Conservation (phyloP, 2,329 filamentous ascomycete species). For the Tetracladium maxilliforme region DNA sequence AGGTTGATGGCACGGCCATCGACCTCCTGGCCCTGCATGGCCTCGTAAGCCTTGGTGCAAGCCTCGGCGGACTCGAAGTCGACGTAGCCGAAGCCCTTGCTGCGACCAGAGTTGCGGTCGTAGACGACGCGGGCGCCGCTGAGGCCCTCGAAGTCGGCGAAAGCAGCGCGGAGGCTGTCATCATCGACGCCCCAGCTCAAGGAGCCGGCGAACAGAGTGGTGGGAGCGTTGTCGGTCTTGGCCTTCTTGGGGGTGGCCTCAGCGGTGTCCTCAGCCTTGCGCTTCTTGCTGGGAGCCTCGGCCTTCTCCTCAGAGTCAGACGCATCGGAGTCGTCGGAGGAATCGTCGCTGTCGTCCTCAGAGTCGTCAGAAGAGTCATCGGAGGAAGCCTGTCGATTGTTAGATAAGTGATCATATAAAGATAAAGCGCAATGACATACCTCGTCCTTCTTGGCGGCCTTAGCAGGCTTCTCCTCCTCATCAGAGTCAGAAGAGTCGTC, state of each 20-base stretch:
- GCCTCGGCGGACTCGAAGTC: slow-evolving; percentile 47
- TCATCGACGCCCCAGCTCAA: slow-evolving; percentile 66
- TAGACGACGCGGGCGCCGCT: slow-evolving; percentile 49
- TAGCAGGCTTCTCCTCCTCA: slow-evolving; percentile 10
- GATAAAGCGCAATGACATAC: too few relatives aligned
- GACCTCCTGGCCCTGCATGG: slow-evolving; percentile 48
- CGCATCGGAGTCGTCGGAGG: slow-evolving; percentile 11
- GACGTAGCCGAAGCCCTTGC: slow-evolving; percentile 63
- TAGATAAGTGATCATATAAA: too few relatives aligned
- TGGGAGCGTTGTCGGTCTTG: slow-evolving; percentile 26
- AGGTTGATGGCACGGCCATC: slow-evolving; percentile 55
- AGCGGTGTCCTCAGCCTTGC: slow-evolving; percentile 35
- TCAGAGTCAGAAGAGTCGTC: slow-evolving; percentile 10
- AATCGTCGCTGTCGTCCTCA: slow-evolving; percentile 6
- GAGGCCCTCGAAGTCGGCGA: slow-evolving; percentile 53
- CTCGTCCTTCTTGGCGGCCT: slow-evolving; percentile 1
- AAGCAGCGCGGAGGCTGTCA: slow-evolving; percentile 55
- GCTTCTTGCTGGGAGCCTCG: slow-evolving; percentile 40
- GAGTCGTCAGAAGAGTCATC: slow-evolving; percentile 12
- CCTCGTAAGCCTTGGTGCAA: slow-evolving; percentile 47
- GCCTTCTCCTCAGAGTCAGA: slow-evolving; percentile 17
- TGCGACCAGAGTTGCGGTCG: slow-evolving; percentile 50
- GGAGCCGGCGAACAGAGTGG: slow-evolving; percentile 51
- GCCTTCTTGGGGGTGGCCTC: slow-evolving; percentile 32
- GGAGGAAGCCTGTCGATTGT: not conserved